Conservation (phyloP, 2,329 filamentous ascomycete species). For the Penicillium sp. region DNA sequence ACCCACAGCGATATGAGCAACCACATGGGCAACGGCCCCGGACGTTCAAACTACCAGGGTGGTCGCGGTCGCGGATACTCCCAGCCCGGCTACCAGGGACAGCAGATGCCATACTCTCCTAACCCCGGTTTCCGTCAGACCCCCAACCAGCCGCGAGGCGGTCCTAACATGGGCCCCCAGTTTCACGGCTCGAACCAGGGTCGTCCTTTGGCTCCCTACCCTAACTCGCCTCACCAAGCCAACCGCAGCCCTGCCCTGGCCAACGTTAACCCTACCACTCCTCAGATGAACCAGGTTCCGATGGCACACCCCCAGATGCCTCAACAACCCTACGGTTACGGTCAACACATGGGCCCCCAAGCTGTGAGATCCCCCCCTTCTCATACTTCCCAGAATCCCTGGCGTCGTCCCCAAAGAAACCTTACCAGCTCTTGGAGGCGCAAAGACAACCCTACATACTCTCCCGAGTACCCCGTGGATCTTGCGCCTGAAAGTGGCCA, state of each 20-base stretch:
- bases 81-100: conserved; percentile 51
- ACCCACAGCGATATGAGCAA: conserved; percentile 70
- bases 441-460: conserved; percentile 20
- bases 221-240: conserved; percentile 66
- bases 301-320: conserved; percentile 66
- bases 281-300: conserved; percentile 70
- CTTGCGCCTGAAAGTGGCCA: conserved; percentile 68
- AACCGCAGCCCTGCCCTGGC: conserved; percentile 66
- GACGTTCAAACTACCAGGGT: conserved; percentile 56
- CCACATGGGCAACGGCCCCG: conserved; percentile 50
- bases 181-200: conserved; percentile 49
- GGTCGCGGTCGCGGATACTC: conserved; percentile 61
- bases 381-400: conserved; percentile 18
- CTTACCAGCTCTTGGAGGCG: neutral
- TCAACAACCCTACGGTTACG: conserved; percentile 58
- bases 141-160: conserved; percentile 52
- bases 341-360: conserved; percentile 58
- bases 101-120: conserved; percentile 54
- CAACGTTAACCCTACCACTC: conserved; percentile 66
- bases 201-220: conserved; percentile 46
- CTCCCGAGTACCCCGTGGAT: conserved; percentile 46
- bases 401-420: conserved; percentile 31
- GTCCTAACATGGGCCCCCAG: conserved; percentile 53
- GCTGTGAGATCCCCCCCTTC: conserved; percentile 57
- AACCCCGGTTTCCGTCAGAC: conserved; percentile 53